Conservation (phyloP, 2,329 filamentous ascomycete species). For the Diaporthe ilicicola region DNA sequence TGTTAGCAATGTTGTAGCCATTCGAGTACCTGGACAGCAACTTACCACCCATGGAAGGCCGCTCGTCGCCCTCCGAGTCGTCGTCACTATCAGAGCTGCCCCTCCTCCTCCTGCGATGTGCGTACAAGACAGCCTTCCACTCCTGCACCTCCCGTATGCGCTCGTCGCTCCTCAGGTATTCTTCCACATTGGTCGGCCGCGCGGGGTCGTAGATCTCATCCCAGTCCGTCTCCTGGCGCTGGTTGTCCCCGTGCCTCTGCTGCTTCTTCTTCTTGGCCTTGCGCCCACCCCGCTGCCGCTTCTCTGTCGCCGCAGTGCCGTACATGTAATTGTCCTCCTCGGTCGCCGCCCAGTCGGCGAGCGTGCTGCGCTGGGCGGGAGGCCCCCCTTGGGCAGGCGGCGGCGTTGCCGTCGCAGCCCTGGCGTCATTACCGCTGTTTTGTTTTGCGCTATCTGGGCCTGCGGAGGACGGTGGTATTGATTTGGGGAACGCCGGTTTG, state of each 20-base stretch:
- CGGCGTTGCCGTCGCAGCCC: constrained; percentile 48
- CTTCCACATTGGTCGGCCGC: constrained; percentile 82
- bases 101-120: constrained; percentile 64
- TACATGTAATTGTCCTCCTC: constrained; percentile 86
- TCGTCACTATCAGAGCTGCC: constrained; percentile 51
- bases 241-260: constrained; percentile 68
- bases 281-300: constrained; percentile 78
- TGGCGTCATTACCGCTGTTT: constrained; percentile 42
- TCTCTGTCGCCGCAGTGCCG: constrained; percentile 61
- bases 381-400: constrained; percentile 45
- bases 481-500: constrained; percentile 68
- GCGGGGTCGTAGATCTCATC: constrained; percentile 90
- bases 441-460: constrained; percentile 37
- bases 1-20: constrained; percentile 35
- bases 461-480: constrained; percentile 42
- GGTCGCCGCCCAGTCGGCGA: constrained; percentile 82
- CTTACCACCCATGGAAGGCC: constrained; percentile 46
- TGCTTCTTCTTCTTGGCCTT: constrained; percentile 75
- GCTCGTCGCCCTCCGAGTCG: constrained; percentile 44
- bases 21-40: neutral
- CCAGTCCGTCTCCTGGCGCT: constrained; percentile 76
- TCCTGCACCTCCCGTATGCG: constrained; percentile 81
- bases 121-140: constrained; percentile 85
- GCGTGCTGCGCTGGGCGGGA: constrained; percentile 68
- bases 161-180: constrained; percentile 86